Percentiles rank a stretch among this genome's conserved stretches.
Evolutionary conservation across 2,329 filamentous ascomycete species (phyloP).

Genomic region (Colletotrichum sp.): DNA sequence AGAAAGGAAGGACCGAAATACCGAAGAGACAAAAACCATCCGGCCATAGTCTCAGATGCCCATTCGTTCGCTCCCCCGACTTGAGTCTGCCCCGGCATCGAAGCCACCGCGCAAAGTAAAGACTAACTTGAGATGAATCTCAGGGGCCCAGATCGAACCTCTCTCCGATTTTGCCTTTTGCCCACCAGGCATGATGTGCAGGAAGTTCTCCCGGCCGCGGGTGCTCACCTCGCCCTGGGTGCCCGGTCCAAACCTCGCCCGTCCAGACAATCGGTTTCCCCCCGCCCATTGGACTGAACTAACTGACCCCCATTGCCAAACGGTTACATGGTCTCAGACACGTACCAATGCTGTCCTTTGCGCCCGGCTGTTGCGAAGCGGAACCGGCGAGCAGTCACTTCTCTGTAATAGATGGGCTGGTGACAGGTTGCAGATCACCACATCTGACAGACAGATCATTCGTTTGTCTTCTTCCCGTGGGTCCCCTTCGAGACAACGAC

Average conservation of each 20-base stretch:
- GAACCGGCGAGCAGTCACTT: not conserved
- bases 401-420: not conserved
- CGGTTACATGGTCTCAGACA: not conserved
- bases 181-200: not conserved
- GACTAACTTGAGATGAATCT: slow-evolving; percentile 1
- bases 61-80: not conserved
- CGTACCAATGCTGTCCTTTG: not conserved
- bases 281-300: not conserved
- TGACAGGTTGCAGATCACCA: not conserved
- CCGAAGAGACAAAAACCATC: not conserved
- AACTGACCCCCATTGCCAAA: not conserved
- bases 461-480: not conserved
- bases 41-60: not conserved
- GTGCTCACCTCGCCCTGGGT: not conserved
- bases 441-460: not conserved
- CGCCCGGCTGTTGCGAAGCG: not conserved
- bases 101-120: not conserved
- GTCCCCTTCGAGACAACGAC: not conserved
- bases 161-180: not conserved
- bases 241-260: not conserved
- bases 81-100: not conserved
- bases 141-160: not conserved
- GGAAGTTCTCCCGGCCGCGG: not conserved
- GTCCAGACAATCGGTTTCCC: not conserved
- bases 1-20: not conserved